Conservation (phyloP, 2,329 filamentous ascomycete species). For the Coleophoma eucalyptorum region DNA sequence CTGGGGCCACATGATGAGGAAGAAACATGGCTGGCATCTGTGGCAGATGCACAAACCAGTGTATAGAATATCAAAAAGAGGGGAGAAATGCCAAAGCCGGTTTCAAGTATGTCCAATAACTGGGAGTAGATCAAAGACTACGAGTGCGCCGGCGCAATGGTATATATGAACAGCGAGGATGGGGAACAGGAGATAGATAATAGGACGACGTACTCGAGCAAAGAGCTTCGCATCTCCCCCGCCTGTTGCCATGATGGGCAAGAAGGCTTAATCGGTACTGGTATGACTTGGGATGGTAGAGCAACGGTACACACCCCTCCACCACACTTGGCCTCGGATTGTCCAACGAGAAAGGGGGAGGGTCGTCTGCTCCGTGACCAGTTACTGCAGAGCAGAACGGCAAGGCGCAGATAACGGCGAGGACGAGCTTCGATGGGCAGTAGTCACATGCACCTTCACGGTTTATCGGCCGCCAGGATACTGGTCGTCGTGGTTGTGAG, state of each 20-base stretch:
- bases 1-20: slow-evolving; percentile 22
- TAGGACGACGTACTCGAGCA: slow-evolving; percentile 71
- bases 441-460: slow-evolving; percentile 15
- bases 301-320: slow-evolving; percentile 19
- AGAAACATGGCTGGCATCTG: slow-evolving; percentile 23
- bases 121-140: not conserved
- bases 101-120: too few relatives aligned
- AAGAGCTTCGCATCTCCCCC: slow-evolving; percentile 99
- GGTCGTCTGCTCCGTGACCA: too few relatives aligned
- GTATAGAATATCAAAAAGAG: not conserved
- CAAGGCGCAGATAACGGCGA: slow-evolving; percentile 8
- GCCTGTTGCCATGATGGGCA: slow-evolving; percentile 35
- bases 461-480: slow-evolving; percentile 15
- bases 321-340: slow-evolving; percentile 11
- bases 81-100: not conserved
- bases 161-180: slow-evolving; percentile 6
- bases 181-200: slow-evolving; percentile 16
- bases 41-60: not conserved
- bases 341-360: slow-evolving; percentile 19
- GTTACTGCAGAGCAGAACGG: slow-evolving; percentile 10
- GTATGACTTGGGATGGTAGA: not conserved
- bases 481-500: slow-evolving; percentile 8
- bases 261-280: slow-evolving; percentile 8
- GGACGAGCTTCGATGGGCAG: not conserved
- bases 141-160: not conserved